Percentiles rank a stretch among this genome's conserved stretches.
Evolutionary conservation across 306 rosid species (phyloP).

Genomic region (Cucumis hystrix): DNA sequence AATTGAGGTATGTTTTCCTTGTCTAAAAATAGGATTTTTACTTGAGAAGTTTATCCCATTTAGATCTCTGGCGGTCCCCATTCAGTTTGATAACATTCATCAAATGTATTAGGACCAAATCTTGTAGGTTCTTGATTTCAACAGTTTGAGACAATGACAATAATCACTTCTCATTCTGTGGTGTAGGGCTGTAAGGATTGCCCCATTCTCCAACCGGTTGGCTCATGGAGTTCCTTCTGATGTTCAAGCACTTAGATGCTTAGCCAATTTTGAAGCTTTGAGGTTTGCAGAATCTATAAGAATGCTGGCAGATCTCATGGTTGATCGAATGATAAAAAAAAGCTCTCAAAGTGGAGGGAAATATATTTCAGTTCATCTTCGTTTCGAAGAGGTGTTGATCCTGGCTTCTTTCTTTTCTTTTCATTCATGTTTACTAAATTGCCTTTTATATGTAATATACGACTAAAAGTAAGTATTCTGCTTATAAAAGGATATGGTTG

Average conservation of each 20-base stretch:
- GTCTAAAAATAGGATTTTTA: not conserved
- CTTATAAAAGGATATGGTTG: conserved; percentile 80
- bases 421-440: not conserved
- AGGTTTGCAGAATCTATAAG: conserved; percentile 77
- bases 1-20: conserved; percentile 43
- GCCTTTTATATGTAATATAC: conserved; percentile 5
- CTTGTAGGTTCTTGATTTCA: not conserved
- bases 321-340: conserved; percentile 63
- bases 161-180: conserved; percentile 11
- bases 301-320: conserved; percentile 76
- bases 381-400: conserved; percentile 81
- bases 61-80: not conserved
- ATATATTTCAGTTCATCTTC: conserved; percentile 93
- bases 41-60: not conserved
- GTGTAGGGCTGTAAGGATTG: conserved; percentile 87
- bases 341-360: conserved; percentile 74
- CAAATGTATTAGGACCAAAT: not conserved
- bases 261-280: conserved; percentile 74
- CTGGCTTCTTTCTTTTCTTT: conserved; percentile 5
- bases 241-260: conserved; percentile 70
- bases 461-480: conserved; percentile 10
- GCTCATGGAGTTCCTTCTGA: conserved; percentile 70
- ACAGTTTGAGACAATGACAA: not conserved
- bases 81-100: not conserved
- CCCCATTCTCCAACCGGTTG: conserved; percentile 96